phyloP scores from a whole-genome alignment of 768 basidiomycete genomes.

The Cystofilobasidium macerans region DNA sequence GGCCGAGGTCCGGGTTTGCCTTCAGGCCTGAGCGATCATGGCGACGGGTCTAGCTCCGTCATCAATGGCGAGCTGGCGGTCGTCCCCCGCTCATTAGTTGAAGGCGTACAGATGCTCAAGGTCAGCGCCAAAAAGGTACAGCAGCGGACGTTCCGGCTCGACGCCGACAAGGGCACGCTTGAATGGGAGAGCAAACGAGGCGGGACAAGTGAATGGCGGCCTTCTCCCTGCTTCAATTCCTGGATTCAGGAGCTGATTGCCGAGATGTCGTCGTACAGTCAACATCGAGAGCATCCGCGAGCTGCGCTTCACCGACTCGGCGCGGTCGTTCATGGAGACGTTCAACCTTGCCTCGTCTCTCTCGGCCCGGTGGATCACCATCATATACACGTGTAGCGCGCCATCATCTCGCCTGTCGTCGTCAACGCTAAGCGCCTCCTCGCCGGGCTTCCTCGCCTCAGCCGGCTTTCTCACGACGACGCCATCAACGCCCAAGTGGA shows the following conservation, averaged over 20 bases:
- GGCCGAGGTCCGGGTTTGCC: background rate
- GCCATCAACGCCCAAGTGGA: constrained; percentile 40
- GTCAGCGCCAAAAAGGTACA: constrained; percentile 69
- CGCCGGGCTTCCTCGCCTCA: background rate
- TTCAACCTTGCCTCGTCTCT: constrained; percentile 54
- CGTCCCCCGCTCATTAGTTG: constrained; percentile 1
- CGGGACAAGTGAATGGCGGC: constrained; percentile 50
- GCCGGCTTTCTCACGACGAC: background rate
- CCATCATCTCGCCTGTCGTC: background rate
- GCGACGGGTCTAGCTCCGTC: no score
- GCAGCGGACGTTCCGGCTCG: constrained; percentile 56
- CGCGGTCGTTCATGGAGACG: constrained; percentile 58
- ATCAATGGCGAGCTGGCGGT: background rate
- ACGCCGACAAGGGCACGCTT: constrained; percentile 70
- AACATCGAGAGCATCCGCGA: constrained; percentile 79
- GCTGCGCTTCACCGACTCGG: constrained; percentile 61
- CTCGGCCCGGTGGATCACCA: constrained; percentile 69
- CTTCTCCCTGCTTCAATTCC: constrained; percentile 28
- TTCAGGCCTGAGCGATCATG: background rate
- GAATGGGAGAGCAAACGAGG: constrained; percentile 63
- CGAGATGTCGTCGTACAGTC: constrained; percentile 43
- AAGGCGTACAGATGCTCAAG: constrained; percentile 59
- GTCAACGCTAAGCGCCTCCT: background rate
- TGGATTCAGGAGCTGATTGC: background rate
- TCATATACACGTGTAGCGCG: constrained; percentile 60